phyloP scores from a whole-genome alignment of 2,329 filamentous ascomycete species.

The Alternaria rosae region DNA sequence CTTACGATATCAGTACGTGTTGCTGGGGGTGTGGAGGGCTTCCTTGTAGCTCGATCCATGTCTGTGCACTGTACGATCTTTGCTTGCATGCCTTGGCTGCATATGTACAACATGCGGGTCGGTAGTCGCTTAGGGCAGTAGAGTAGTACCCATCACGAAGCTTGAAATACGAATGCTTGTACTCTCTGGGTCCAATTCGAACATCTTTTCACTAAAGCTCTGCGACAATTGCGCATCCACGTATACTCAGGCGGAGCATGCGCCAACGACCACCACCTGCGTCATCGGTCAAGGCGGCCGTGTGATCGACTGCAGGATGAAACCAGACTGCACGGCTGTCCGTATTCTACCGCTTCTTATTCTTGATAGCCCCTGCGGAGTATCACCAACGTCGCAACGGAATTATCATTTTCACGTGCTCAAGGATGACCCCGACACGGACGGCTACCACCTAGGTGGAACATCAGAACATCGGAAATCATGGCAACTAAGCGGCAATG shows the following conservation, averaged over 20 bases:
- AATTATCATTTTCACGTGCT: not conserved
- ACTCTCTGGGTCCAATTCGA: not conserved
- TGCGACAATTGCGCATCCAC: not conserved
- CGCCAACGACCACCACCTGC: not conserved
- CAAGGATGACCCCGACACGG: not conserved
- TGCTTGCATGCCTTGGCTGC: slow-evolving; percentile 20
- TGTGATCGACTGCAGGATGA: not conserved
- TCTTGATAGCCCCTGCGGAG: not conserved
- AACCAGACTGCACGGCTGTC: not conserved
- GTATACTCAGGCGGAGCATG: not conserved
- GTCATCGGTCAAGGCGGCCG: not conserved
- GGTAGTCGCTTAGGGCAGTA: slow-evolving; percentile 11
- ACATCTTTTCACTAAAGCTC: not conserved
- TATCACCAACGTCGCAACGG: slow-evolving; percentile 10
- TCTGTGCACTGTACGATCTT: slow-evolving; percentile 13
- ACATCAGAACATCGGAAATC: not conserved
- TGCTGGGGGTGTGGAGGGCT: not conserved
- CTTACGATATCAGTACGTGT: not conserved
- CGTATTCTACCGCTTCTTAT: not conserved
- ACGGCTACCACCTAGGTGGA: not conserved
- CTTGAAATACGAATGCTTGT: not conserved
- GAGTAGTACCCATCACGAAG: not conserved
- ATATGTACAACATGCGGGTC: slow-evolving; percentile 26
- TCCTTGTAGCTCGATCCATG: not conserved
- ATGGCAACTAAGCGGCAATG: not conserved